Evolutionary conservation across 495 filamentous ascomycete species (phyloP).

Genomic region (Zalerion maritima): DNA sequence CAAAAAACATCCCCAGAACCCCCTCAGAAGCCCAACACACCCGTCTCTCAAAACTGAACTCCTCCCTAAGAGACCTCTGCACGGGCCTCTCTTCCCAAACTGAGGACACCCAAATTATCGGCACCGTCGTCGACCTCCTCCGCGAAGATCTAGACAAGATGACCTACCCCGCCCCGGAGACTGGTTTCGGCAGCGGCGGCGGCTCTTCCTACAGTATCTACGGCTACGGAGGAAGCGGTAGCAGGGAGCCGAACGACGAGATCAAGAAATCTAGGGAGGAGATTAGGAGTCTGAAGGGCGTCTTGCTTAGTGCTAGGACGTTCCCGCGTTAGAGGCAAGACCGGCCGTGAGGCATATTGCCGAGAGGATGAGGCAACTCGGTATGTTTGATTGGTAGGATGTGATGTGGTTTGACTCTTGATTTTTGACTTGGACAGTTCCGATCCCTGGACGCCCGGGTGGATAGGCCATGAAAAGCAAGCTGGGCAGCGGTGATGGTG

Average conservation of each 20-base stretch:
- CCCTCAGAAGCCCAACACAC: constrained; percentile 19
- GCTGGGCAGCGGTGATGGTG: too few species aligned
- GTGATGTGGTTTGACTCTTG: too few species aligned
- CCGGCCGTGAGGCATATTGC: too few species aligned
- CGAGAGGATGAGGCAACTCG: too few species aligned
- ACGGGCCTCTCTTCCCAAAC: constrained; percentile 25
- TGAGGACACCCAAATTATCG: constrained; percentile 23
- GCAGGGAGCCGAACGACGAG: constrained; percentile 52
- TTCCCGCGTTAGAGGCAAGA: too few species aligned
- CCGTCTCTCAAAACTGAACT: constrained; percentile 18
- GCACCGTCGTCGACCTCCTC: constrained; percentile 30
- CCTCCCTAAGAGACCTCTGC: constrained; percentile 38
- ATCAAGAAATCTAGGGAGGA: constrained; percentile 65
- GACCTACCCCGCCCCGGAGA: constrained; percentile 17
- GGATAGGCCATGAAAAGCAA: too few species aligned
- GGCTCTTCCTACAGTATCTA: constrained; percentile 19
- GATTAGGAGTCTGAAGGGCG: constrained; percentile 86
- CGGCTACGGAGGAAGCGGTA: constrained; percentile 25
- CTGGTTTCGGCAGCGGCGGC: constrained; percentile 10
- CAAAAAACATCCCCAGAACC: constrained; percentile 4
- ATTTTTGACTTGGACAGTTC: too few species aligned
- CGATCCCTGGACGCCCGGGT: too few species aligned
- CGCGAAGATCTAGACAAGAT: constrained; percentile 31
- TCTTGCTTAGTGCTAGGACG: constrained; percentile 63
- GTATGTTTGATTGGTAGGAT: too few species aligned